Evolutionary conservation across 2,329 filamentous ascomycete genomes (phyloP), one percentile per base, ranked within the genome.

Genomic region (Arthrobotrys sphaeroides): DNA sequence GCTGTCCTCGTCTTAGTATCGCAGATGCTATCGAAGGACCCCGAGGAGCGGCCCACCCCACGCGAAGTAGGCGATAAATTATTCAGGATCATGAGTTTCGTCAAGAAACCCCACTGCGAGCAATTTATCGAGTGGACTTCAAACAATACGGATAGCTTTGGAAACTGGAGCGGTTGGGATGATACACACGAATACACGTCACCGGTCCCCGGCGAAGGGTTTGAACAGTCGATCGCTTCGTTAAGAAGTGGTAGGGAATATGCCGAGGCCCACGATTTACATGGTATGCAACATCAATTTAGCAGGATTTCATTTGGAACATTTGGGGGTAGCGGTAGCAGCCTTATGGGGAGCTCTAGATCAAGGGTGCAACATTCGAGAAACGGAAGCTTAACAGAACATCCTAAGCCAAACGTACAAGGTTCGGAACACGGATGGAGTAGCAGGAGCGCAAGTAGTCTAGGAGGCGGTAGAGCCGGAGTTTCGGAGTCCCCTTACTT

Each of bases 1-100:
- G 72, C 72, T 4, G 65, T 68, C 4, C 59, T 79, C n/a, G 57
- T 65, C 16, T 36, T 80, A 2, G 61, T 77, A 26, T 77, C 77
- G n/a, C 66, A 73, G 7, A 79, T 80, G 78, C 49, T 80, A 4
- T 68, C 70, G 10, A 77, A 77, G 16, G 69, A 78, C 13, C 78
- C 78, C 20, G 77, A 61, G 13, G 72, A 73, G 6, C 72, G 79
- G 28, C 78, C 78, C 2, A 77, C 73, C 7, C 75, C 78, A 10
- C 70, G 78, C 22, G 66, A 70, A 51, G 75, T 78, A 6, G 68
- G 70, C 2, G 78, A 79, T 28, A 59, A 62, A n/a, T n/a, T 78
- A 18, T 43, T 77, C 26, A 53, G 20, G 22, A 72, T 77, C 16
- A 77, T 77, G 73, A 70, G 43, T n/a, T 67, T 72, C 33, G 73